Base-by-base conservation (phyloP, 106 monocot genomes). In the Dendrobium officinale region DNA sequence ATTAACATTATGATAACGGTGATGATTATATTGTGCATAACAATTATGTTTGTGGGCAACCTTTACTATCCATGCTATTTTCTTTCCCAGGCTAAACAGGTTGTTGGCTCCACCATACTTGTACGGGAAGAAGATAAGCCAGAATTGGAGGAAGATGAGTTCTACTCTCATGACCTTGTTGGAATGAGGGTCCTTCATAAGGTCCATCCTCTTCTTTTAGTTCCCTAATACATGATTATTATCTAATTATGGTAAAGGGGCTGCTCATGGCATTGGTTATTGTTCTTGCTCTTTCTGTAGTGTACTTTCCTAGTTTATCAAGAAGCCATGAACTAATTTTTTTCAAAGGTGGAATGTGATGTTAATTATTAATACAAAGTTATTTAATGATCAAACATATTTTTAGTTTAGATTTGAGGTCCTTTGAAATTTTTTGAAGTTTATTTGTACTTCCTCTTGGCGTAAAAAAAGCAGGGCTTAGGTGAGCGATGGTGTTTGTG, bases 141-240 rank as follows among this genome's bases (percentile, higher is more conserved):
- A 59, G 83, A 84, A 49, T 86, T 99, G 86, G 91, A 93, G 75
- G 93, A 95, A 85, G 95, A 82, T 40, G 98, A 92, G 29, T 90
- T 99, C 54, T 99, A 99, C 82, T 87, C 91, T 59, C 86, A 42
- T 70, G 95, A 99, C 80, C 98, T 99, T 79, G 76, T 93, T 85
- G 95, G 93, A 67, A 95, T 99, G 98, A 85, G 79, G 81, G 91
- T 99, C 78, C n/a, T 95, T 86, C 83, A 91, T 24, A 95, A 99
- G 98, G 98, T 95, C 48, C 22, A 61, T 26, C 19, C 80, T 77
- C 2, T 79, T 79, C 29, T 67, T 33, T 41, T 54, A 1, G 11
- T 68, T 17, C 40, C 79, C 31, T 79, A 26, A 41, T 70, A 11
- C 9, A 73, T 68, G 54, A 54, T 40, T 43, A 24, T 51, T 19